Percentiles rank a stretch among this genome's conserved stretches.
Conservation (phyloP, 2,329 filamentous ascomycete genomes). For the Pestalotiopsis sp. region DNA sequence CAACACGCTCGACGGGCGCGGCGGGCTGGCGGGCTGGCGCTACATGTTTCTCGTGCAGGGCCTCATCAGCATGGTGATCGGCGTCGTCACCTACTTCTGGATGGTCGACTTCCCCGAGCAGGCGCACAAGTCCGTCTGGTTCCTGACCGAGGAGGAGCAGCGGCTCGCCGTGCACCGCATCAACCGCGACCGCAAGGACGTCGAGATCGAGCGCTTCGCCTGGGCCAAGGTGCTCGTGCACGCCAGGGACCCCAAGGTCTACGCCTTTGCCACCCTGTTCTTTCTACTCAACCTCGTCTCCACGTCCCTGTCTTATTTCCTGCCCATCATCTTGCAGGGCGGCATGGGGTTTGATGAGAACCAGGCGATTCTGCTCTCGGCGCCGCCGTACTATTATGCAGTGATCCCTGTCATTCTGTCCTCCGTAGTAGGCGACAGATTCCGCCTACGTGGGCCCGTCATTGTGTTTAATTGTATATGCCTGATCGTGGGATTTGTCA, state of each 20-base stretch:
- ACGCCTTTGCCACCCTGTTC: conserved; percentile 55
- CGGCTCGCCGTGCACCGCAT: conserved; percentile 59
- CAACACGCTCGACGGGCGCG: conserved; percentile 61
- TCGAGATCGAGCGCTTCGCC: conserved; percentile 55
- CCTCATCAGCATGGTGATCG: conserved; percentile 59
- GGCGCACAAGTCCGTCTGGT: conserved; percentile 56
- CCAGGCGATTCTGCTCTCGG: conserved; percentile 61
- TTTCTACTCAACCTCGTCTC: conserved; percentile 61
- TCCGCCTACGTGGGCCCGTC: conserved; percentile 60
- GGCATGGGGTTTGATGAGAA: conserved; percentile 56
- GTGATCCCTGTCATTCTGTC: conserved; percentile 65
- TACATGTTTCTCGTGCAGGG: conserved; percentile 73
- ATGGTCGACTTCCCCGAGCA: conserved; percentile 71
- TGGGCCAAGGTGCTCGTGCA: conserved; percentile 57
- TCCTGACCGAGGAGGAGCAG: conserved; percentile 58
- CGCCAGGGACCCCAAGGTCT: conserved; percentile 62
- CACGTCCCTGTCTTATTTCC: conserved; percentile 65
- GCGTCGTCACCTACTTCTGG: conserved; percentile 67
- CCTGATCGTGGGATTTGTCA: conserved; percentile 64
- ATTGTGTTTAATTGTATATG: conserved; percentile 66
- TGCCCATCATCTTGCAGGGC: conserved; percentile 60
- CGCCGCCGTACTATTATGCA: conserved; percentile 69
- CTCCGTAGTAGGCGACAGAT: conserved; percentile 62
- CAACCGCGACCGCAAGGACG: conserved; percentile 62
- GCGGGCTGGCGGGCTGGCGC: conserved; percentile 62